Percentiles rank a stretch among this genome's conserved stretches.
phyloP scores from a whole-genome alignment of 176 grass and related monocot genomes.

The maize (Zea mays) region Zm-B73-REFERENCE-NAM-5.0 NC_050102.1:152740501-152741000 shows the following conservation, averaged over 20 bases:
- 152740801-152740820: slow-evolving; percentile 16
- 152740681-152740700: slow-evolving; percentile 12
- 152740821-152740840: slow-evolving; percentile 71
- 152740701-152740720: slow-evolving; percentile 53
- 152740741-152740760: slow-evolving; percentile 77
- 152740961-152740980: neutral
- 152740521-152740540: slow-evolving; percentile 69
- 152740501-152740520: slow-evolving; percentile 65
- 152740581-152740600: slow-evolving; percentile 71
- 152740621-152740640: slow-evolving; percentile 11
- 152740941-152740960: slow-evolving; percentile 18
- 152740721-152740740: slow-evolving; percentile 77
- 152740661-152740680: slow-evolving; percentile 35
- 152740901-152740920: slow-evolving; percentile 89
- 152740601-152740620: slow-evolving; percentile 70
- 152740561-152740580: slow-evolving; percentile 84
- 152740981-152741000: slow-evolving; percentile 17
- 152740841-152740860: slow-evolving; percentile 90
- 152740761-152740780: slow-evolving; percentile 43
- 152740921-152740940: slow-evolving; percentile 58
- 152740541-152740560: slow-evolving; percentile 80
- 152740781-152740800: slow-evolving; percentile 31
- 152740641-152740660: slow-evolving; percentile 34
- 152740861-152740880: slow-evolving; percentile 86
- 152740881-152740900: slow-evolving; percentile 56